Percentiles rank a stretch among this genome's conserved stretches.
Evolutionary conservation across 2,329 filamentous ascomycete genomes (phyloP).

Genomic region (Ophiocordyceps robertsii): DNA sequence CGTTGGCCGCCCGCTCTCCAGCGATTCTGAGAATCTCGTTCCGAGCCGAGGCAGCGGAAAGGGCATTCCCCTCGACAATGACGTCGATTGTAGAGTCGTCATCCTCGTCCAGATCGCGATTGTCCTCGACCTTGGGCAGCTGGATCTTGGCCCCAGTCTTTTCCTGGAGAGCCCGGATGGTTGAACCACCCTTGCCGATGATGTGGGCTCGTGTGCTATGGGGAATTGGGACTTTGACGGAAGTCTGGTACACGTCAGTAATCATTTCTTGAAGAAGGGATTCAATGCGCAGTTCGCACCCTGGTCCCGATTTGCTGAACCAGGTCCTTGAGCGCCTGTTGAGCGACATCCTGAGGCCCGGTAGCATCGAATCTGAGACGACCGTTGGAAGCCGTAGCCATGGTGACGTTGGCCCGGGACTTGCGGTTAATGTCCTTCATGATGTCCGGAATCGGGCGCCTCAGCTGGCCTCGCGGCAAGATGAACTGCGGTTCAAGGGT

Average conservation of each 20-base stretch:
- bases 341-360: slow-evolving; percentile 70
- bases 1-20: slow-evolving; percentile 69
- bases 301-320: slow-evolving; percentile 78
- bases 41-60: slow-evolving; percentile 72
- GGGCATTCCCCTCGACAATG: slow-evolving; percentile 77
- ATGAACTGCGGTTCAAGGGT: slow-evolving; percentile 64
- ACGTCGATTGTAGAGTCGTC: slow-evolving; percentile 80
- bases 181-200: slow-evolving; percentile 82
- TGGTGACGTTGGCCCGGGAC: slow-evolving; percentile 74
- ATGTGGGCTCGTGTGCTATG: slow-evolving; percentile 75
- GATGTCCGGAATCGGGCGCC: slow-evolving; percentile 73
- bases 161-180: slow-evolving; percentile 81
- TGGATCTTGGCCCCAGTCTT: slow-evolving; percentile 84
- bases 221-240: slow-evolving; percentile 68
- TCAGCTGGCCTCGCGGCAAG: slow-evolving; percentile 62
- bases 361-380: slow-evolving; percentile 71
- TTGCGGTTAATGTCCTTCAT: slow-evolving; percentile 86
- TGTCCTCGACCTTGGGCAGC: slow-evolving; percentile 68
- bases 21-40: slow-evolving; percentile 80
- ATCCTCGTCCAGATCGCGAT: slow-evolving; percentile 37
- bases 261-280: not conserved
- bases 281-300: slow-evolving; percentile 36
- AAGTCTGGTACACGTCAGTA: slow-evolving; percentile 21
- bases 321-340: slow-evolving; percentile 80
- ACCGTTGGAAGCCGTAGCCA: slow-evolving; percentile 59